Percentiles rank a stretch among this genome's conserved stretches.
phyloP scores from a whole-genome alignment of 805 yeast species.

The Wickerhamiella siamensis region DNA sequence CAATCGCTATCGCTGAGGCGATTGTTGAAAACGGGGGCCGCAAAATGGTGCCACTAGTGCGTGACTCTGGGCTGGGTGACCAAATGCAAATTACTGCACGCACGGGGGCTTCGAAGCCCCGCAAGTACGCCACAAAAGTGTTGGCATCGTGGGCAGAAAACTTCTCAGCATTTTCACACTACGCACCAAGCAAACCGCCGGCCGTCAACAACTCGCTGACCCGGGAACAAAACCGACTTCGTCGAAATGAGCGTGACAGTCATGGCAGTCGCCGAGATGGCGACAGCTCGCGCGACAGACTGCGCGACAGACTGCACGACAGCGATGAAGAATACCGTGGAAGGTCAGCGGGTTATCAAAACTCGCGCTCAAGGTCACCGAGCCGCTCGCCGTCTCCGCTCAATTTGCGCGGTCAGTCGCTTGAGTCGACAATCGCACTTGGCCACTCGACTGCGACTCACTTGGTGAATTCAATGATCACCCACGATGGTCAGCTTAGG shows the following conservation, averaged over 20 bases:
- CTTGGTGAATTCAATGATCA: conserved; percentile 42
- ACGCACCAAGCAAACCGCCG: too few relatives aligned
- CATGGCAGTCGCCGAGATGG: neutral
- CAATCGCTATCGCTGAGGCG: conserved; percentile 49
- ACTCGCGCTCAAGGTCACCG: neutral
- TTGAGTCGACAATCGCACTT: conserved; percentile 16
- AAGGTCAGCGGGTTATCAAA: neutral
- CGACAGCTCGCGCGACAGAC: neutral
- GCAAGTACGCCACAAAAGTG: neutral
- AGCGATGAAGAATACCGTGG: neutral
- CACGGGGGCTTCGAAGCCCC: conserved; percentile 17
- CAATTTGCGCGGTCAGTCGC: conserved; percentile 15
- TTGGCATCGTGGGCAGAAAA: neutral
- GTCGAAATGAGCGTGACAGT: neutral
- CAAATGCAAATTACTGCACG: conserved; percentile 36
- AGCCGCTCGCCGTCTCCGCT: conserved; percentile 12
- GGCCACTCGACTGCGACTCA: conserved; percentile 62
- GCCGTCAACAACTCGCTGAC: too few relatives aligned
- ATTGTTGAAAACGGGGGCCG: conserved; percentile 40
- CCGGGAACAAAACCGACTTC: too few relatives aligned
- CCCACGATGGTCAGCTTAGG: conserved; percentile 30
- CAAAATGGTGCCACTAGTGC: conserved; percentile 12
- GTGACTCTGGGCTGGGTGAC: conserved; percentile 16
- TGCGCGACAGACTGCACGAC: neutral
- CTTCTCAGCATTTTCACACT: neutral